Evolutionary conservation across 257 asterid genomes (phyloP).

Genomic region (Solanum appendiculatum): DNA sequence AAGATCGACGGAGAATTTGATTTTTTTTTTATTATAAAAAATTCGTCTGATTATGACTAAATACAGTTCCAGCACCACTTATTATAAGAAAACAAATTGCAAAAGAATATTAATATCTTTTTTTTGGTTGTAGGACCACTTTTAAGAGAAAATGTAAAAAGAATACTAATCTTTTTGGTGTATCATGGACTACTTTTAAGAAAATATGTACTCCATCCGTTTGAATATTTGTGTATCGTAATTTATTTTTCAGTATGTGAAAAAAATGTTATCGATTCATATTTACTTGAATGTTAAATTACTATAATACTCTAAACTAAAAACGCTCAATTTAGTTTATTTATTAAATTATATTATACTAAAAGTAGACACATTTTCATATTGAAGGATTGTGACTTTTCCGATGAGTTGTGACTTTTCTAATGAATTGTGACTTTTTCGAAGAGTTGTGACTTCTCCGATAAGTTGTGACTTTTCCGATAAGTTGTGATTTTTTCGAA

Average conservation of each 20-base stretch:
- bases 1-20: neutral
- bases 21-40: neutral
- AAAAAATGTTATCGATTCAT: neutral
- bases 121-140: neutral
- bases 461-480: too few relatives aligned
- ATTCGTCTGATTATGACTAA: neutral
- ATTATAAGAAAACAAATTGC: neutral
- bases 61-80: neutral
- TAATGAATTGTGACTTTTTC: too few relatives aligned
- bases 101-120: neutral
- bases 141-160: neutral
- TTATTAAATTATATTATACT: too few relatives aligned
- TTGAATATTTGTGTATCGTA: neutral
- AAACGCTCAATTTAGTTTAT: too few relatives aligned
- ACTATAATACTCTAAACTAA: too few relatives aligned
- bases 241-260: neutral
- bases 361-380: too few relatives aligned
- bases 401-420: too few relatives aligned
- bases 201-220: neutral
- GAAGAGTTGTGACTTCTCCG: too few relatives aligned
- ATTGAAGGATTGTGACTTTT: too few relatives aligned
- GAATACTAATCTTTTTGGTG: neutral
- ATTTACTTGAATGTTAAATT: too few relatives aligned
- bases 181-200: neutral
- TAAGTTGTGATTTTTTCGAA: too few relatives aligned